Evolutionary conservation across 2,329 filamentous ascomycete genomes (phyloP), one percentile per base, ranked within the genome.

Genomic region (Atkinsonella hypoxylon): DNA sequence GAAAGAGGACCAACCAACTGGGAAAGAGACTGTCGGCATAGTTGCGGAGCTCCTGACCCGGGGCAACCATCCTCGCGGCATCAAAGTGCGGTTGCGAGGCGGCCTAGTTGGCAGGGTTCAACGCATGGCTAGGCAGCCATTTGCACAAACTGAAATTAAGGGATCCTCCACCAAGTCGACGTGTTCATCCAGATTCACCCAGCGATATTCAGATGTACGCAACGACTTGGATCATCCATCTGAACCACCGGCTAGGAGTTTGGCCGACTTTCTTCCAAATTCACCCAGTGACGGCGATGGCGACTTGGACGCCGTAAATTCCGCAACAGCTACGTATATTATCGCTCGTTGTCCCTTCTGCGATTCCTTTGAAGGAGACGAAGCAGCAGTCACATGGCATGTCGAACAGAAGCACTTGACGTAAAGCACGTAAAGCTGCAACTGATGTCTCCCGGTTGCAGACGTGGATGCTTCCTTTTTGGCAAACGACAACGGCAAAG

Each of bases 41-140:
- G 79, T 91, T 1, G 73, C 75, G 48, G 78, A 88, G 44, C 64
- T 90, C 0, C 71, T 91, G 45, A 90, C 86, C 2, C 72, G 78
- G 1, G 84, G 85, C 26, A 79, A 90, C 57, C 87, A 91, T 59
- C 84, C 85, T 2, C 76, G 84, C 10, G 87, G 87, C 36, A 87
- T 90, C 69, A 91, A 90, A 65, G 85, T 90, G 22, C 78, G 86
- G 2, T 71, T 91, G 6, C 68, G 70, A 1, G 84, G 87, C 62
- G 86, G 86, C 1, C 74, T 83, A 26, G 78, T 91, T 2, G 87
- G 87, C 2, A 71, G 87, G 15, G 87, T 91, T 30, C 87, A 90
- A 65, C 70, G 74, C 43, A 74, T 87, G 64, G 70, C 66, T 15
- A 49, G 61, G 43, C 54, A 53, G 40, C 34, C 45, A 15, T 26